Percentiles rank a stretch among this genome's conserved stretches.
phyloP scores from a whole-genome alignment of 352 stramenopile species.

The Pythium volutum region DNA sequence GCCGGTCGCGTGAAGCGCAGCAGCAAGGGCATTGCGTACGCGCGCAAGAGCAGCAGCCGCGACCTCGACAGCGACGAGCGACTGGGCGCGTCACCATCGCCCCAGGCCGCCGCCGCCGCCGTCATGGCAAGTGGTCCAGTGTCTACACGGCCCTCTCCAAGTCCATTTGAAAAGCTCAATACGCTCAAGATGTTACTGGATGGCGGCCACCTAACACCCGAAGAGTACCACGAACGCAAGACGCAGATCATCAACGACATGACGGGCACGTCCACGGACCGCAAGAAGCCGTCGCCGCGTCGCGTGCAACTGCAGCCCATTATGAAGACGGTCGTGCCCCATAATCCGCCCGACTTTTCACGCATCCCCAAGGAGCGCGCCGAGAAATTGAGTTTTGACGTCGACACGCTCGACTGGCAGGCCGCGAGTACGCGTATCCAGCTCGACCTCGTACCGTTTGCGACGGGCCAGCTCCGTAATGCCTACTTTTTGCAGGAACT shows the following conservation, averaged over 20 bases:
- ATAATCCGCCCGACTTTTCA: conserved; percentile 64
- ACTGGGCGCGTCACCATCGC: not conserved
- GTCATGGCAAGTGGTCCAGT: not conserved
- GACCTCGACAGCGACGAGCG: conserved; percentile 17
- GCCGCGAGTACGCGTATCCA: conserved; percentile 59
- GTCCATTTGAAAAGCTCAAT: conserved; percentile 84
- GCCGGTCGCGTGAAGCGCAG: conserved; percentile 3
- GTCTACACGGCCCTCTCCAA: conserved; percentile 20
- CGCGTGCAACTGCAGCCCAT: conserved; percentile 58
- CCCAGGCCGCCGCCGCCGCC: not conserved
- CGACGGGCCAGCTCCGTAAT: conserved; percentile 75
- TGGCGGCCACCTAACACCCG: conserved; percentile 68
- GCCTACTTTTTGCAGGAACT: conserved; percentile 77
- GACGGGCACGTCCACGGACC: conserved; percentile 72
- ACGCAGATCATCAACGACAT: conserved; percentile 88
- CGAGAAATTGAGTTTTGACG: conserved; percentile 81
- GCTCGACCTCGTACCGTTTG: conserved; percentile 76
- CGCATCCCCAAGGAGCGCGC: conserved; percentile 59
- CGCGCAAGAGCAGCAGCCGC: conserved; percentile 15
- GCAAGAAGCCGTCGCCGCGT: conserved; percentile 45
- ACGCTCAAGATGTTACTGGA: conserved; percentile 80
- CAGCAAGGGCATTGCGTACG: conserved; percentile 20
- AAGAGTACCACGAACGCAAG: conserved; percentile 82
- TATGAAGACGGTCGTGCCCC: conserved; percentile 78
- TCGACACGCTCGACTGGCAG: conserved; percentile 79